Conservation (phyloP, 352 stramenopile species). For the Pythium phragmitis region DNA sequence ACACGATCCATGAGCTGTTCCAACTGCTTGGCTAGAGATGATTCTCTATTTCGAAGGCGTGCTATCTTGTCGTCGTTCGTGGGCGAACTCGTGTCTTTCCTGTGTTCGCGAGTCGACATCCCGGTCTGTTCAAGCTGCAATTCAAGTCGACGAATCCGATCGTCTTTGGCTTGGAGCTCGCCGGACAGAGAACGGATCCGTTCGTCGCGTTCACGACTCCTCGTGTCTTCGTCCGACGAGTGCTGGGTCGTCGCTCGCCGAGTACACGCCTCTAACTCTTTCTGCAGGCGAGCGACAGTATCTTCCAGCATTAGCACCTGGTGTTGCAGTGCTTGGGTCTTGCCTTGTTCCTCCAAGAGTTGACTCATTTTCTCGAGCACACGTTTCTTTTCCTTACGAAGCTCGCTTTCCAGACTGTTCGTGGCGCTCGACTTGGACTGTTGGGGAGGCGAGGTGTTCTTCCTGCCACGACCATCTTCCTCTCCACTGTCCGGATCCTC, state of each 20-base stretch:
- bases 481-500: neutral
- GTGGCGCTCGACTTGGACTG: constrained; percentile 3
- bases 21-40: constrained; percentile 31
- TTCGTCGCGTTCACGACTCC: constrained; percentile 26
- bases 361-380: constrained; percentile 71
- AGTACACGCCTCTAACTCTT: constrained; percentile 24
- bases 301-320: constrained; percentile 40
- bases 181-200: constrained; percentile 35
- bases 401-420: constrained; percentile 38
- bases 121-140: constrained; percentile 34
- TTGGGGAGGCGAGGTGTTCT: neutral
- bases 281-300: constrained; percentile 34
- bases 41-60: constrained; percentile 25
- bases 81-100: neutral
- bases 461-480: neutral
- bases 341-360: constrained; percentile 62
- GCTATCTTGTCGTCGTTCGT: constrained; percentile 14
- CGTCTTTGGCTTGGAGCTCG: constrained; percentile 34
- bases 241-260: neutral
- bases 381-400: constrained; percentile 70
- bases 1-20: constrained; percentile 43
- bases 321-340: constrained; percentile 53
- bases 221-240: neutral
- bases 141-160: constrained; percentile 33
- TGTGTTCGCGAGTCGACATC: constrained; percentile 13